Conservation (phyloP, 1,284 basidiomycete genomes). For the Tylopilus sp. region DNA sequence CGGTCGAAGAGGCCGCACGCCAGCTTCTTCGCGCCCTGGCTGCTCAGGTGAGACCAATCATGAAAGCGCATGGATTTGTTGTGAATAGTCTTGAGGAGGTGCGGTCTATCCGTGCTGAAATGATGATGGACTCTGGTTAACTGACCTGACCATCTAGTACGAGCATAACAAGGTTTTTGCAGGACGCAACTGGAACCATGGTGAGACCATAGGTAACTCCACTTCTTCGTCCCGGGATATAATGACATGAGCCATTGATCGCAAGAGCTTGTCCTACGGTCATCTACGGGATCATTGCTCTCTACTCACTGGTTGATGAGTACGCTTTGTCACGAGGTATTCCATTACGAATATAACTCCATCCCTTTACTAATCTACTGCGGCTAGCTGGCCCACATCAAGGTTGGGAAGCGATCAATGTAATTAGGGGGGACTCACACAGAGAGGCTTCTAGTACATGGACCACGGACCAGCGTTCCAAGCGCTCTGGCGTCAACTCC, state of each 20-base stretch:
- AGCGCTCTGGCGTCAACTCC: constrained; percentile 61
- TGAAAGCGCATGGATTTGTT: constrained; percentile 71
- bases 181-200: constrained; percentile 77
- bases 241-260: neutral
- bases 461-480: constrained; percentile 74
- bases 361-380: constrained; percentile 3
- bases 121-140: neutral
- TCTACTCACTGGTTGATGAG: constrained; percentile 68
- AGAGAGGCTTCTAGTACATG: constrained; percentile 56
- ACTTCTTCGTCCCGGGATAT: neutral
- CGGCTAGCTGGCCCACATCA: constrained; percentile 69
- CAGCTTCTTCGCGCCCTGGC: constrained; percentile 72
- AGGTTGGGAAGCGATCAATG: constrained; percentile 40
- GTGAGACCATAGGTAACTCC: constrained; percentile 64
- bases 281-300: constrained; percentile 54
- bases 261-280: constrained; percentile 68
- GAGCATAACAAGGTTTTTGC: constrained; percentile 72
- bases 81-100: constrained; percentile 82
- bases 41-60: constrained; percentile 75
- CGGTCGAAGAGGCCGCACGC: constrained; percentile 49
- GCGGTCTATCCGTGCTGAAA: constrained; percentile 13
- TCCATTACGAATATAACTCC: constrained; percentile 1
- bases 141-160: constrained; percentile 45
- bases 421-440: constrained; percentile 1
- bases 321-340: constrained; percentile 79